Evolutionary conservation across 176 grass and related monocot genomes (phyloP), one percentile per base, ranked within the genome.

Genomic region (Eleusine coracana): DNA sequence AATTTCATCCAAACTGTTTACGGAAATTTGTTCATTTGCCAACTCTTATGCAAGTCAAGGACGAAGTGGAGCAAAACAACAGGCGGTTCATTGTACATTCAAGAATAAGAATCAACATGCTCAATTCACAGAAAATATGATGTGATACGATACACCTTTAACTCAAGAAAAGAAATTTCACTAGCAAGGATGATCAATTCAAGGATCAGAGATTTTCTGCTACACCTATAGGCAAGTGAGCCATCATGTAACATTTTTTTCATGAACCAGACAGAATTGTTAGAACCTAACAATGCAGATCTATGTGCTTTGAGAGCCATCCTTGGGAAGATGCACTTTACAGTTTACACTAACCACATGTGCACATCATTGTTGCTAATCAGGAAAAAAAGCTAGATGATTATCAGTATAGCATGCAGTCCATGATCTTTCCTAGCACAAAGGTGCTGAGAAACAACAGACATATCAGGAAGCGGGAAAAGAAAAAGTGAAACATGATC

Each of bases 1-100:
- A 82, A 82, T 25, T 64, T 40, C 3, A 80, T 80, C 16, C 78
- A 70, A 71, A 83, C 55, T 39, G 68, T 49, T 31, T 39, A 79
- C 36, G 28, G 18, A 74, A 74, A 62, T 64, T 48, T 59, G 27
- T 71, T 54, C 66, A 83, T 72, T 48, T 13, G 59, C 23, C 10
- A 63, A 70, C 48, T 81, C 15, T 68, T 64, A 25, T 46, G 21
- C 65, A 73, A 83, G 68, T 49, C 27, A 20, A 39, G 28, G 27
- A 61, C 46, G 15, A 82, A 82, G 16, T 28, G 82, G 16, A 50
- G 56, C 15, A 27, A 12, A 64, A 70, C 50, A 48, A 7, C 21
- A 7, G 28, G 17, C 27, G 65, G 76, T 83, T 83, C 66, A 59
- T 55, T 73, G 58, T 56, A 64, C 20, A 82, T 82, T 75, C 54